Conservation (phyloP, 345 rosid species). For the Adansonia digitata region DNA sequence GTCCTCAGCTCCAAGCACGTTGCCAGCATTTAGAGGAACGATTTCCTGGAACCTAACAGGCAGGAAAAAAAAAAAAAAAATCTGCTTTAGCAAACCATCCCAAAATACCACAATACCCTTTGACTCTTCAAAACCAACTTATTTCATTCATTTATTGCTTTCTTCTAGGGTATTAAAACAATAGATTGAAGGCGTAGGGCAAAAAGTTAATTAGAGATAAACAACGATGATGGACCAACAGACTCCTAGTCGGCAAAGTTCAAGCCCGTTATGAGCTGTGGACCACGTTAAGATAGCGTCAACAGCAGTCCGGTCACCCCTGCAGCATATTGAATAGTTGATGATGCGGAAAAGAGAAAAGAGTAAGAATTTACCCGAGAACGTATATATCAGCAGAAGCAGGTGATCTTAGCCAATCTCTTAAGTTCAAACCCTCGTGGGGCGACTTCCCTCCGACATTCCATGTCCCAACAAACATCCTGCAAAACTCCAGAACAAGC, state of each 20-base stretch:
- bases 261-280: constrained; percentile 5
- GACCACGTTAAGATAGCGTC: background rate
- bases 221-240: background rate
- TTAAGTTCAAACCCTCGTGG: constrained; percentile 51
- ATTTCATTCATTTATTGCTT: background rate
- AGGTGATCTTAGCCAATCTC: constrained; percentile 57
- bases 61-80: constrained; percentile 1
- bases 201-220: background rate
- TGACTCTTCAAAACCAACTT: background rate
- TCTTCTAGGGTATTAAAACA: background rate
- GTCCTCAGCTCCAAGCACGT: constrained; percentile 80
- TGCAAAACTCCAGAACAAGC: constrained; percentile 16
- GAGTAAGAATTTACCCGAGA: constrained; percentile 51
- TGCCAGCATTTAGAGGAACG: constrained; percentile 80
- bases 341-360: background rate
- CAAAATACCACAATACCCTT: background rate
- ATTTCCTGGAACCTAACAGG: constrained; percentile 74
- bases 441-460: constrained; percentile 89
- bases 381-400: constrained; percentile 70
- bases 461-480: constrained; percentile 95
- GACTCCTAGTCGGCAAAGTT: background rate
- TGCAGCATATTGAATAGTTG: background rate
- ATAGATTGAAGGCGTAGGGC: background rate
- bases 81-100: background rate
- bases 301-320: background rate